These are phyloP conservation scores for Fraxinus angustifolia DNA, from an alignment of 305 asterid species.

Conservation along the genomic window DNA sequence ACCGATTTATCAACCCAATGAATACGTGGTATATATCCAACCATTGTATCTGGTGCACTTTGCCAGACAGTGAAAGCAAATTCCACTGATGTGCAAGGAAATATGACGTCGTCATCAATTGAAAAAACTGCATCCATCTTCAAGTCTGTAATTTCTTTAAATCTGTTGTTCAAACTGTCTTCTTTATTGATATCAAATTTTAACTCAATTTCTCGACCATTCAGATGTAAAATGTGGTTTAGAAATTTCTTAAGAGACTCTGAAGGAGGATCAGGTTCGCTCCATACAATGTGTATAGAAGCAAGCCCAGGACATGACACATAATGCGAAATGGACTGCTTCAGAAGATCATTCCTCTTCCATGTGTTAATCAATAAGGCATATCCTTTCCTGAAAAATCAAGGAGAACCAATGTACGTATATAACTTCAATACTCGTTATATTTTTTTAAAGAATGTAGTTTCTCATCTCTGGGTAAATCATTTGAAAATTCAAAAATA, in stretches of 20 bases:
- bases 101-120: conserved; percentile 71
- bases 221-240: conserved; percentile 37
- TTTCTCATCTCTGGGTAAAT: not conserved
- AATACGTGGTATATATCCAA: conserved; percentile 82
- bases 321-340: conserved; percentile 69
- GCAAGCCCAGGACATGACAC: conserved; percentile 65
- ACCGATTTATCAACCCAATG: conserved; percentile 67
- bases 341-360: conserved; percentile 80
- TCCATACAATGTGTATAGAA: conserved; percentile 80
- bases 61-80: conserved; percentile 70
- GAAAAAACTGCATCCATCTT: conserved; percentile 74
- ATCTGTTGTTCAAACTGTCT: conserved; percentile 86
- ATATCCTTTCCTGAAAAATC: conserved; percentile 58
- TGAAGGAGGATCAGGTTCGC: conserved; percentile 73
- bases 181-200: conserved; percentile 65
- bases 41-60: conserved; percentile 79
- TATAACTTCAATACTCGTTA: not conserved
- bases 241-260: conserved; percentile 52
- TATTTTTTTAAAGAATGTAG: not conserved
- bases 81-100: conserved; percentile 67
- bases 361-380: conserved; percentile 80
- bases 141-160: conserved; percentile 75
- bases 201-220: conserved; percentile 54
- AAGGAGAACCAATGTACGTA: not conserved
- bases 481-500: not conserved